Conservation (phyloP, 2,329 filamentous ascomycete species). For the Fusarium sp. region DNA sequence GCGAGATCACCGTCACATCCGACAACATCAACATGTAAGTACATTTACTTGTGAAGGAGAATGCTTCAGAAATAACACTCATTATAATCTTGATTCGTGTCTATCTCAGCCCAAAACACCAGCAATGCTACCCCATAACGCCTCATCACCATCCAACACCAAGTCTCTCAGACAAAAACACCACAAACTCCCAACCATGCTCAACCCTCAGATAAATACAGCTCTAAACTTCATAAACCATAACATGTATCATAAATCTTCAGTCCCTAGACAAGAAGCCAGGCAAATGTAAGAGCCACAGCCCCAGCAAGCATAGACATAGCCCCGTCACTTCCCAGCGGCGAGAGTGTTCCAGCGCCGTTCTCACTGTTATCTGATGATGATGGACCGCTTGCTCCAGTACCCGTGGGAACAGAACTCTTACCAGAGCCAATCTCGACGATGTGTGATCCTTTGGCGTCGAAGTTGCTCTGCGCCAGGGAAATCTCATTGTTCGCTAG, state of each 20-base stretch:
- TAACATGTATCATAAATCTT: not conserved
- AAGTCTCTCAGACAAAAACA: not conserved
- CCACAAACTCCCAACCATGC: not conserved
- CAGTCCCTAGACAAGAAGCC: slow-evolving; percentile 29
- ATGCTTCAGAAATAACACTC: not conserved
- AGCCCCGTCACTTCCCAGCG: not conserved
- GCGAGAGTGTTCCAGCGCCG: slow-evolving; percentile 24
- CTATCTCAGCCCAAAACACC: slow-evolving; percentile 2
- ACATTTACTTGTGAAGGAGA: not conserved
- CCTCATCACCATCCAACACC: not conserved
- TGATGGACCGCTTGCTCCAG: slow-evolving; percentile 58
- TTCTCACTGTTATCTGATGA: slow-evolving; percentile 15
- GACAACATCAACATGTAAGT: not conserved
- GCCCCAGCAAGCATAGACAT: slow-evolving; percentile 23
- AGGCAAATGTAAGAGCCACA: slow-evolving; percentile 34
- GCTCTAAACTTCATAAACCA: not conserved
- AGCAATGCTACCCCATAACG: not conserved
- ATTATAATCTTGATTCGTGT: slow-evolving; percentile 2
- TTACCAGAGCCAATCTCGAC: slow-evolving; percentile 67
- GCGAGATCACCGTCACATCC: not conserved
- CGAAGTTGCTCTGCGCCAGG: slow-evolving; percentile 75
- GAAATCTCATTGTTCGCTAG: slow-evolving; percentile 78
- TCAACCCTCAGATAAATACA: not conserved
- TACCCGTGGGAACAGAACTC: slow-evolving; percentile 66
- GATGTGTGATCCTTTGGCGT: slow-evolving; percentile 62